phyloP scores from a whole-genome alignment of 805 yeast species.

The Candida chauliodis region DNA sequence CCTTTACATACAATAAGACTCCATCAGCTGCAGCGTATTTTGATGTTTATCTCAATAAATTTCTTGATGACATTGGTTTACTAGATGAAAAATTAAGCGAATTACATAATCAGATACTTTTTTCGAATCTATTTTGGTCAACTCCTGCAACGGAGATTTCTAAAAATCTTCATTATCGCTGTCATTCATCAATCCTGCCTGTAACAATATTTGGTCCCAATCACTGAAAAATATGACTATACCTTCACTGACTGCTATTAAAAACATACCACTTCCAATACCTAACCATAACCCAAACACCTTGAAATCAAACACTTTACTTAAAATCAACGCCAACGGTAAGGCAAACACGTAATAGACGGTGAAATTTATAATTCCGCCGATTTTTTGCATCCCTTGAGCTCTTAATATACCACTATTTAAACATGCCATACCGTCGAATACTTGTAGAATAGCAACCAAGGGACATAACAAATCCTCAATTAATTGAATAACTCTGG shows the following conservation, averaged over 20 bases:
- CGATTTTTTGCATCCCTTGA: slow-evolving; percentile 70
- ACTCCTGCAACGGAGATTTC: slow-evolving; percentile 3
- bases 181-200: slow-evolving; percentile 24
- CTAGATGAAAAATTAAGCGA: too few relatives aligned
- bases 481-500: slow-evolving; percentile 51
- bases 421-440: slow-evolving; percentile 68
- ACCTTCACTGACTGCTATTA: slow-evolving; percentile 50
- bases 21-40: too few relatives aligned
- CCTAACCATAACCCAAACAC: slow-evolving; percentile 75
- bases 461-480: slow-evolving; percentile 53
- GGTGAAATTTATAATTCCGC: slow-evolving; percentile 66
- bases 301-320: slow-evolving; percentile 40
- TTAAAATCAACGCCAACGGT: slow-evolving; percentile 61
- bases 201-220: slow-evolving; percentile 47
- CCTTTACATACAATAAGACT: too few relatives aligned
- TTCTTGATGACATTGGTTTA: too few relatives aligned
- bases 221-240: slow-evolving; percentile 45
- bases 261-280: slow-evolving; percentile 57
- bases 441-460: slow-evolving; percentile 60
- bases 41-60: too few relatives aligned
- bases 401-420: slow-evolving; percentile 74
- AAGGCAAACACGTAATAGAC: slow-evolving; percentile 69
- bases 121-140: too few relatives aligned
- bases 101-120: too few relatives aligned
- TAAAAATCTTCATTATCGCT: slow-evolving; percentile 11